These are phyloP conservation scores for Russula foetens DNA, from an alignment of 768 basidiomycete species.

Conservation along the genomic window DNA sequence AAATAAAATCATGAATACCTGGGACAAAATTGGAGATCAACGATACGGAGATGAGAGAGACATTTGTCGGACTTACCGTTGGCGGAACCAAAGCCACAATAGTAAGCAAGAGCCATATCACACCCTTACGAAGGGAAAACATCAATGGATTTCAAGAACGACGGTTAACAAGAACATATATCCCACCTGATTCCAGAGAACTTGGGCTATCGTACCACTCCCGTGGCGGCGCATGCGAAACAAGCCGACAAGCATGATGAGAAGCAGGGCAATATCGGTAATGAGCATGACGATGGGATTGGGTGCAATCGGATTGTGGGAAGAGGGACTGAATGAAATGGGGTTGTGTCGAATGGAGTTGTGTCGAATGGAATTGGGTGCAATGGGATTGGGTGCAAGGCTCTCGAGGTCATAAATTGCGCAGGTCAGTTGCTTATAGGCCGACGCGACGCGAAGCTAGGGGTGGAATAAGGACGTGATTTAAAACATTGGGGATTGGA, in stretches of 20 bases:
- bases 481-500: too few relatives aligned
- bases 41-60: neutral
- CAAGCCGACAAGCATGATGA: constrained; percentile 7
- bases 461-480: too few relatives aligned
- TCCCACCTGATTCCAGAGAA: constrained; percentile 6
- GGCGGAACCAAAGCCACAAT: neutral
- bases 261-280: neutral
- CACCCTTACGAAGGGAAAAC: neutral
- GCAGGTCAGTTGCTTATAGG: too few relatives aligned
- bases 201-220: neutral
- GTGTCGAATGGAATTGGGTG: too few relatives aligned
- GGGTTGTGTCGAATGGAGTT: too few relatives aligned
- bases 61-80: neutral
- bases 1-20: neutral
- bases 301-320: too few relatives aligned
- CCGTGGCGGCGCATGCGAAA: neutral
- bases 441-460: too few relatives aligned
- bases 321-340: too few relatives aligned
- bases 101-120: neutral
- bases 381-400: too few relatives aligned
- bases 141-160: neutral
- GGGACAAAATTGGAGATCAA: neutral
- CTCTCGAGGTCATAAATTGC: too few relatives aligned
- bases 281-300: too few relatives aligned
- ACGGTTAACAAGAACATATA: neutral